These are phyloP conservation scores for Mycena olivaceomarginata DNA, from an alignment of 768 basidiomycete genomes.

Conservation along the genomic window DNA sequence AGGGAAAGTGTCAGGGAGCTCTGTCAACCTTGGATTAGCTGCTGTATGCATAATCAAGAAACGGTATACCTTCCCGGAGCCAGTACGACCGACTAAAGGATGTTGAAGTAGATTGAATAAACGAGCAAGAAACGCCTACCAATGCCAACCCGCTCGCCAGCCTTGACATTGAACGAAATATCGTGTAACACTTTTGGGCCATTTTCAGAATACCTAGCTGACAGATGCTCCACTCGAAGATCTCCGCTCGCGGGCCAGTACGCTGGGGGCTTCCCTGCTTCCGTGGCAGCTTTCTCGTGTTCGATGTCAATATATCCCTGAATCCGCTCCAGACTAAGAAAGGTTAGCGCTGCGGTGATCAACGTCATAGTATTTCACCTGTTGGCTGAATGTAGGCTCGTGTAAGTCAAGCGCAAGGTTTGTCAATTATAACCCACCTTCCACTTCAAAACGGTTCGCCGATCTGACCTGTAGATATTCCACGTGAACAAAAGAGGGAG, in stretches of 20 bases:
- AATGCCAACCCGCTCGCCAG: slow-evolving; percentile 69
- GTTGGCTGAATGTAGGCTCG: slow-evolving; percentile 40
- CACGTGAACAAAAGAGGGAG: not conserved
- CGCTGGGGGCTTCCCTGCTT: slow-evolving; percentile 62
- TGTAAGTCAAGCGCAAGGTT: slow-evolving; percentile 37
- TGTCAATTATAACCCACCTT: slow-evolving; percentile 1
- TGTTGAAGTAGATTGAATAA: not conserved
- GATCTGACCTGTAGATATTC: not conserved
- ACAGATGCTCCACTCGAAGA: slow-evolving; percentile 62
- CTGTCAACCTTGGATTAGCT: slow-evolving; percentile 46
- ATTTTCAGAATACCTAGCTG: slow-evolving; percentile 59
- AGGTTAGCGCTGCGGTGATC: not conserved
- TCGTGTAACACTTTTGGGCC: slow-evolving; percentile 30
- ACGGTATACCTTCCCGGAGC: slow-evolving; percentile 40
- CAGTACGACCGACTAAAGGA: slow-evolving; percentile 48
- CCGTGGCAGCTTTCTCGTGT: slow-evolving; percentile 57
- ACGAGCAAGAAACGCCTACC: slow-evolving; percentile 34
- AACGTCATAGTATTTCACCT: slow-evolving; percentile 34
- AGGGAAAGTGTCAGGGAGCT: slow-evolving; percentile 76
- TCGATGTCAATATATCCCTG: slow-evolving; percentile 63
- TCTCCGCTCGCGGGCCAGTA: slow-evolving; percentile 69
- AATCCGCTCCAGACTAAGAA: slow-evolving; percentile 38
- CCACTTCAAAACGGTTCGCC: slow-evolving; percentile 9
- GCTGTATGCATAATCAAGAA: too few relatives aligned
- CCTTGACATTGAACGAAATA: slow-evolving; percentile 60